Base-by-base conservation (phyloP, 192 early-diverging fungal genomes). In the Podila epigama region DNA sequence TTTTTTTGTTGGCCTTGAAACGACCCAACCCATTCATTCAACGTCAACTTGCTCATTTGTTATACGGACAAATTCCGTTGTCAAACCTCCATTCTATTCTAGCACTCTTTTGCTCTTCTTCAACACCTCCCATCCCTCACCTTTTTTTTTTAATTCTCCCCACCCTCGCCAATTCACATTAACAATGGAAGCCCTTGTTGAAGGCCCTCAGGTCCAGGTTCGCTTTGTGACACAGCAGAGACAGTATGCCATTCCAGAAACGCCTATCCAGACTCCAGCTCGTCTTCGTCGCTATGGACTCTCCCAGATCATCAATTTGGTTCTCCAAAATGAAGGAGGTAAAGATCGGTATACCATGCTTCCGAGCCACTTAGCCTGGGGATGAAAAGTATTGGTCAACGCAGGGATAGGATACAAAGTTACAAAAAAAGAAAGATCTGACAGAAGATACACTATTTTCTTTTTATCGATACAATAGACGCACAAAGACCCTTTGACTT, bases 221-320 rank as follows among this genome's bases (percentile, higher is more conserved):
- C 89, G 91, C 50, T 93, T 98, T 58, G 81, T 84, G 33, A 92
- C 95, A 16, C 86, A 90, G 60, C 91, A 95, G 77, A 57, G 69
- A 48, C 75, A 91, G 61, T 92, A 91, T 73, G 86, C 87, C 33
- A 87, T 97, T n/a, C 88, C 91, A 10, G 91, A 96, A 61, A 83
- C 94, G 5, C 84, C 94, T 58, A 92, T 99, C 31, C 85, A 97
- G 53, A 90, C 98, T 5, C 97, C 97, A 37, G 86, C 93, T 55
- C 84, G 83, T 27, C 85, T 99, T 34, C 85, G 89, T 69, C 92
- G 96, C 11, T 94, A 94, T 81, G 95, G 94, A 31, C 87, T 99
- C 29, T 95, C 93, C 20, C 95, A 97, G 84, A 91, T 99, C 63
- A 88, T 99, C 25, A 99, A 99, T 86, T 94, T 94, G 68, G 82